Evolutionary conservation across 352 stramenopile genomes (phyloP).

Genomic region (Thraustochytrium striatum): DNA sequence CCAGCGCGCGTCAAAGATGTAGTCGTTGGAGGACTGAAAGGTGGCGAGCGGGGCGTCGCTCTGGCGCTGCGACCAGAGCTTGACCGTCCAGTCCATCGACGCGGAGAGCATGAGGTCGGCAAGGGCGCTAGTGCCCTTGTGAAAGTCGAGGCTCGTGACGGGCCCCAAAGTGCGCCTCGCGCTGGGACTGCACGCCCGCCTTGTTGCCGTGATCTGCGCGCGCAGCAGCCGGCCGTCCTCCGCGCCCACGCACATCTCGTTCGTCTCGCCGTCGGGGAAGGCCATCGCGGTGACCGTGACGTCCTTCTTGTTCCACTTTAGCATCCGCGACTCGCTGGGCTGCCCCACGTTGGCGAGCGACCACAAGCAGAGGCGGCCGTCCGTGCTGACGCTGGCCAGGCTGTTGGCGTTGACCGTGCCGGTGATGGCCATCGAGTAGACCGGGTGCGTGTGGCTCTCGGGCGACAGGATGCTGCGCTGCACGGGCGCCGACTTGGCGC

Average conservation of each 20-base stretch:
- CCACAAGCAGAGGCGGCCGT: slow-evolving; percentile 75
- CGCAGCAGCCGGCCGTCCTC: slow-evolving; percentile 72
- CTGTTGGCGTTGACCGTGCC: slow-evolving; percentile 61
- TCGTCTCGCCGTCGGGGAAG: slow-evolving; percentile 70
- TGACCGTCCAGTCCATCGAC: slow-evolving; percentile 76
- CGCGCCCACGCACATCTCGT: slow-evolving; percentile 73
- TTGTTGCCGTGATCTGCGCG: slow-evolving; percentile 72
- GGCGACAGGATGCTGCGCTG: slow-evolving; percentile 74
- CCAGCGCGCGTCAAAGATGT: slow-evolving; percentile 78
- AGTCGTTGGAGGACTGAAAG: slow-evolving; percentile 77
- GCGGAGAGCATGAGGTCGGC: slow-evolving; percentile 73
- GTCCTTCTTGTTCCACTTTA: slow-evolving; percentile 77
- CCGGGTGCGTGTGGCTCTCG: slow-evolving; percentile 74
- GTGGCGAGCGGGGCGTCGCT: slow-evolving; percentile 66
- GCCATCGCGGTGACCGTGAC: slow-evolving; percentile 72
- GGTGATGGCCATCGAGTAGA: slow-evolving; percentile 74
- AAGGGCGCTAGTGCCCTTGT: slow-evolving; percentile 66
- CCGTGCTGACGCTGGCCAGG: slow-evolving; percentile 74
- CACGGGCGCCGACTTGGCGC: slow-evolving; percentile 70
- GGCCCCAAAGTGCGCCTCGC: slow-evolving; percentile 70
- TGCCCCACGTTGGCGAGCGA: slow-evolving; percentile 65
- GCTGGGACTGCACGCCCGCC: slow-evolving; percentile 60
- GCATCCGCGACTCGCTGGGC: slow-evolving; percentile 68
- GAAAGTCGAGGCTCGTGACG: slow-evolving; percentile 75
- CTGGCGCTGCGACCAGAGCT: slow-evolving; percentile 73